These are phyloP conservation scores for Calonectria ilicicola DNA, from an alignment of 2,329 filamentous ascomycete species.

Conservation along the genomic window DNA sequence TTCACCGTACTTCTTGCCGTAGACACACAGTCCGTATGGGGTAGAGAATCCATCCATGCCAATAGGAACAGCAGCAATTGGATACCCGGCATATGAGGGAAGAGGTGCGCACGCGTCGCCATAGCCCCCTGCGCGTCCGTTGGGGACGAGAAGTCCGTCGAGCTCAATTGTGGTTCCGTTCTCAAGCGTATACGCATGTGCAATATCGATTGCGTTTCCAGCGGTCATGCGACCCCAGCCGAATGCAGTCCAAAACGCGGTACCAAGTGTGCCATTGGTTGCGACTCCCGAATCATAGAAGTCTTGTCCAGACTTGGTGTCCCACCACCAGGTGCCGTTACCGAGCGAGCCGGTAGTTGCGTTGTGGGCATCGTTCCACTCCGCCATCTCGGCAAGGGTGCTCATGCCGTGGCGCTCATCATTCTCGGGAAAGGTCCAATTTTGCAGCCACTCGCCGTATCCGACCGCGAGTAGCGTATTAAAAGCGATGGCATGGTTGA, in stretches of 20 bases:
- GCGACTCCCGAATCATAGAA: constrained; percentile 20
- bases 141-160: constrained; percentile 17
- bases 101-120: constrained; percentile 10
- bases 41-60: constrained; percentile 6
- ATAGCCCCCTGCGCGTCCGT: background rate
- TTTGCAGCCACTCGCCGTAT: constrained; percentile 32
- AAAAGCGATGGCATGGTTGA: constrained; percentile 23
- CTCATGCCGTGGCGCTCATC: constrained; percentile 32
- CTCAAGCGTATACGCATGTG: background rate
- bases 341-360: constrained; percentile 28
- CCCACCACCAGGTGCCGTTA: constrained; percentile 33
- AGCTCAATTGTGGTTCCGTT: constrained; percentile 20
- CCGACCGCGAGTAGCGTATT: constrained; percentile 32
- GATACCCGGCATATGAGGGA: constrained; percentile 23
- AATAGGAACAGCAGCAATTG: constrained; percentile 12
- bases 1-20: constrained; percentile 14
- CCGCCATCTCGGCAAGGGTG: constrained; percentile 29
- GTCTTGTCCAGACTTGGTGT: constrained; percentile 25
- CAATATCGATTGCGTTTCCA: constrained; percentile 2
- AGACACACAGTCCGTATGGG: constrained; percentile 14
- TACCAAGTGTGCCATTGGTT: constrained; percentile 14
- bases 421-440: constrained; percentile 25
- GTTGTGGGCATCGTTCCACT: constrained; percentile 34
- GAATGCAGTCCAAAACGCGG: constrained; percentile 19
- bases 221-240: constrained; percentile 16